Evolutionary conservation across 1,139 yeast genomes (phyloP).

Genomic region (Debaryomyces psychrophilus): DNA sequence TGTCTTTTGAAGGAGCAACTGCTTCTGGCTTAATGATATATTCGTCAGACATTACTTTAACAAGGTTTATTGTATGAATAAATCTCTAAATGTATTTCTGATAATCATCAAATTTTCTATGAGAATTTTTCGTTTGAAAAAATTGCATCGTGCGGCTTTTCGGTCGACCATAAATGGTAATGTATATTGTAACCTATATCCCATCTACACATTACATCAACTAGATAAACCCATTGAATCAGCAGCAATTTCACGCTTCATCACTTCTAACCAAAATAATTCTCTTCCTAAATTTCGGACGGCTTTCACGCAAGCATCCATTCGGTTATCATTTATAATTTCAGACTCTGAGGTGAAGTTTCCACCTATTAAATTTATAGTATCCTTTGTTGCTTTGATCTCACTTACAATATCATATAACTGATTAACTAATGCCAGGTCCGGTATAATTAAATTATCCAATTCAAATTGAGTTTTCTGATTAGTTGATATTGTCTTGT

Average conservation of each 20-base stretch:
- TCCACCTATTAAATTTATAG: constrained; percentile 59
- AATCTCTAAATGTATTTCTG: constrained; percentile 2
- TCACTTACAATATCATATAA: constrained; percentile 69
- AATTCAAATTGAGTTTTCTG: constrained; percentile 19
- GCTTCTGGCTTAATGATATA: constrained; percentile 88
- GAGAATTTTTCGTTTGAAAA: constrained; percentile 10
- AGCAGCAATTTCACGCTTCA: constrained; percentile 36
- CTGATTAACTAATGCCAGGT: constrained; percentile 45
- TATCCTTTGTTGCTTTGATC: constrained; percentile 70
- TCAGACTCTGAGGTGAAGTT: constrained; percentile 43
- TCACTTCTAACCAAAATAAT: constrained; percentile 59
- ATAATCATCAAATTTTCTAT: constrained; percentile 4
- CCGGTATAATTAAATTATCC: constrained; percentile 45
- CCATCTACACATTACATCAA: neutral
- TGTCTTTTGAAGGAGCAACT: constrained; percentile 76
- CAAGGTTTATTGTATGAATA: constrained; percentile 2
- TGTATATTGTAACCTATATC: neutral
- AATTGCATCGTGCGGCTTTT: constrained; percentile 29
- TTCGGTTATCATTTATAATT: constrained; percentile 35
- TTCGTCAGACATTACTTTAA: constrained; percentile 57
- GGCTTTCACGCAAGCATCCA: constrained; percentile 59
- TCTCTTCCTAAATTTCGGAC: constrained; percentile 74
- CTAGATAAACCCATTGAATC: constrained; percentile 26
- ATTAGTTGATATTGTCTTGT: constrained; percentile 23
- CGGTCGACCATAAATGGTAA: constrained; percentile 2